Conservation (phyloP, 768 basidiomycete genomes). For the Calocybe cyanea region DNA sequence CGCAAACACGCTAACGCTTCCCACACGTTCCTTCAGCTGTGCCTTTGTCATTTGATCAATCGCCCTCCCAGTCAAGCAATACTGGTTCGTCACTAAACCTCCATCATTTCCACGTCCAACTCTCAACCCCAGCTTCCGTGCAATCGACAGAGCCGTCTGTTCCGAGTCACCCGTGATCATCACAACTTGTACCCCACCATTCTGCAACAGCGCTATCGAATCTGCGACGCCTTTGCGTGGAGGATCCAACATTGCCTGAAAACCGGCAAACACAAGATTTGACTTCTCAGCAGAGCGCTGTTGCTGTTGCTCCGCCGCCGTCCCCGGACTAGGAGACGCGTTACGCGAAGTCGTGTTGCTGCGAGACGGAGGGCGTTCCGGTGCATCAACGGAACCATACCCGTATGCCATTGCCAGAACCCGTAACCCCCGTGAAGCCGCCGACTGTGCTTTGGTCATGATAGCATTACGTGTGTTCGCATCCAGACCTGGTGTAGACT, state of each 20-base stretch:
- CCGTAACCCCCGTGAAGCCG: slow-evolving; percentile 75
- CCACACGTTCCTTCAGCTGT: slow-evolving; percentile 81
- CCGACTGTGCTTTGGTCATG: slow-evolving; percentile 61
- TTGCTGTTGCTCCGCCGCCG: slow-evolving; percentile 1
- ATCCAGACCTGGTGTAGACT: slow-evolving; percentile 82
- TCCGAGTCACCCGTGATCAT: slow-evolving; percentile 99
- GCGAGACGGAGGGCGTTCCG: slow-evolving; percentile 22
- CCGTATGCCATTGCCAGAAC: slow-evolving; percentile 93
- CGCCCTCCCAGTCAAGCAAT: slow-evolving; percentile 73
- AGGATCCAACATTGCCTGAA: slow-evolving; percentile 94
- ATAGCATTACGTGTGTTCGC: slow-evolving; percentile 64
- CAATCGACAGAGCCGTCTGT: slow-evolving; percentile 86
- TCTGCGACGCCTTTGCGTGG: slow-evolving; percentile 92
- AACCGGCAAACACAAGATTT: slow-evolving; percentile 86
- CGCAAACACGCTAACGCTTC: slow-evolving; percentile 84
- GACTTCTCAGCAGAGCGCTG: slow-evolving; percentile 26
- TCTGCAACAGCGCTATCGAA: slow-evolving; percentile 75
- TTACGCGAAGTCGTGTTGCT: slow-evolving; percentile 25
- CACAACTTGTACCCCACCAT: slow-evolving; percentile 90
- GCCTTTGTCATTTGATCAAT: slow-evolving; percentile 81
- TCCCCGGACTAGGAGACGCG: slow-evolving; percentile 20
- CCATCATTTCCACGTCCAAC: slow-evolving; percentile 45
- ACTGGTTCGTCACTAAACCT: slow-evolving; percentile 32
- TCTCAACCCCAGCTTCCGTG: slow-evolving; percentile 76
- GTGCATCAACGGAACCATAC: slow-evolving; percentile 51